Percentiles rank a stretch among this genome's conserved stretches.
phyloP scores from a whole-genome alignment of 495 filamentous ascomycete genomes.

The Lasiosphaeria hispida region DNA sequence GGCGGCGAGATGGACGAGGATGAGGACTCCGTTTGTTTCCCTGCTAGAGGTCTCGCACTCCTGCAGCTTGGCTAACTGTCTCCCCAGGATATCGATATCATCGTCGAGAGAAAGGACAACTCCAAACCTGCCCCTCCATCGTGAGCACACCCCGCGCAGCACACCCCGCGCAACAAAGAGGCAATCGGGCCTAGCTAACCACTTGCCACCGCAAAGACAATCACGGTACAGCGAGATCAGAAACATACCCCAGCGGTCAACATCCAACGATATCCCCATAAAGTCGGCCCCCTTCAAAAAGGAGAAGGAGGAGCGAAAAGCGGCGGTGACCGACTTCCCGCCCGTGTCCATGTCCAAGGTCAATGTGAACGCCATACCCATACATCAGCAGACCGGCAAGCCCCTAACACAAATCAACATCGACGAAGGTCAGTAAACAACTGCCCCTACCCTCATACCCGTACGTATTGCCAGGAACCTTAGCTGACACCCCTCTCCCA shows the following conservation, averaged over 20 bases:
- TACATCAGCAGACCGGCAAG: slow-evolving; percentile 70
- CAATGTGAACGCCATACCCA: slow-evolving; percentile 78
- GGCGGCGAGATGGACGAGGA: slow-evolving; percentile 74
- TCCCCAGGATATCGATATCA: slow-evolving; percentile 87
- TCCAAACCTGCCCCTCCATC: slow-evolving; percentile 66
- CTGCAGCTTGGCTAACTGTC: slow-evolving; percentile 14
- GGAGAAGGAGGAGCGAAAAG: slow-evolving; percentile 29
- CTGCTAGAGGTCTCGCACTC: slow-evolving; percentile 6
- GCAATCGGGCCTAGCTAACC: slow-evolving; percentile 13
- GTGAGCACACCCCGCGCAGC: slow-evolving; percentile 39
- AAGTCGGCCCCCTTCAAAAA: slow-evolving; percentile 49
- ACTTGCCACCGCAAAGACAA: slow-evolving; percentile 31
- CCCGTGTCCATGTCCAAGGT: slow-evolving; percentile 70
- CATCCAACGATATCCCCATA: slow-evolving; percentile 48
- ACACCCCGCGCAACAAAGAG: neutral
- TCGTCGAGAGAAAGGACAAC: slow-evolving; percentile 80
- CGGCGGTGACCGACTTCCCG: slow-evolving; percentile 40
- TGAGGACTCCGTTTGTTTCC: slow-evolving; percentile 46
- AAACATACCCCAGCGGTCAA: slow-evolving; percentile 63
- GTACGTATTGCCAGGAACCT: neutral
- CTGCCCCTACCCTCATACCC: slow-evolving; percentile 5
- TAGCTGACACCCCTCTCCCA: slow-evolving; percentile 16
- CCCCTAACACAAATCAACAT: slow-evolving; percentile 82
- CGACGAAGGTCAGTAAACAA: slow-evolving; percentile 54
- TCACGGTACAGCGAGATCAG: slow-evolving; percentile 61